Evolutionary conservation across 2,329 filamentous ascomycete genomes (phyloP).

Genomic region (Fusarium mundagurra): DNA sequence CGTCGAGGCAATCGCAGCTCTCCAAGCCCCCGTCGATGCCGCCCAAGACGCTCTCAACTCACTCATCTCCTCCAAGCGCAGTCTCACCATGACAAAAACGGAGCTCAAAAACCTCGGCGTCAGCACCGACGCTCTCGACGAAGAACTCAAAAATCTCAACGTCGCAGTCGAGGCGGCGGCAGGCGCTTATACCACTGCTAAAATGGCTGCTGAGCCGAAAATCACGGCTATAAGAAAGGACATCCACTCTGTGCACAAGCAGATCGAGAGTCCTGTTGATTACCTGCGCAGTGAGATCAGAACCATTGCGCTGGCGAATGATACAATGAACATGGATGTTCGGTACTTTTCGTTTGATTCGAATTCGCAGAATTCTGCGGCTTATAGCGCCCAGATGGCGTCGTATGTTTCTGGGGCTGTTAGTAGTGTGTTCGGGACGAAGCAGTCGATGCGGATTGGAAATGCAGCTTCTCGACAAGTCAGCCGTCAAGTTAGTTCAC

Average conservation of each 20-base stretch:
- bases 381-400: neutral
- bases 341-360: constrained; percentile 21
- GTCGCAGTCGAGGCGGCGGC: neutral
- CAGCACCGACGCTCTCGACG: neutral
- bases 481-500: neutral
- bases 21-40: constrained; percentile 7
- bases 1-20: neutral
- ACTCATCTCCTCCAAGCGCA: constrained; percentile 10
- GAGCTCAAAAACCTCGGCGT: constrained; percentile 25
- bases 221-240: neutral
- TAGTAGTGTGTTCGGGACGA: neutral
- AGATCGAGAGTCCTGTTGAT: constrained; percentile 26
- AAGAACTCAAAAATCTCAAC: neutral
- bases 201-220: neutral
- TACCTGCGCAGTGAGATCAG: constrained; percentile 19
- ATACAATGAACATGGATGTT: constrained; percentile 31
- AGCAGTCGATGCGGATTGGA: neutral
- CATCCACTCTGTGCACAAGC: neutral
- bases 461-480: neutral
- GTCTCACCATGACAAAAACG: constrained; percentile 27
- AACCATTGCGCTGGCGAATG: constrained; percentile 10
- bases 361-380: neutral
- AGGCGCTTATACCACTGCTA: neutral
- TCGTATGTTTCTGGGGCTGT: neutral
- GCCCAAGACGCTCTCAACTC: constrained; percentile 28